Base-by-base conservation (phyloP, 495 filamentous ascomycete genomes). In the Neurospora pannonica region DNA sequence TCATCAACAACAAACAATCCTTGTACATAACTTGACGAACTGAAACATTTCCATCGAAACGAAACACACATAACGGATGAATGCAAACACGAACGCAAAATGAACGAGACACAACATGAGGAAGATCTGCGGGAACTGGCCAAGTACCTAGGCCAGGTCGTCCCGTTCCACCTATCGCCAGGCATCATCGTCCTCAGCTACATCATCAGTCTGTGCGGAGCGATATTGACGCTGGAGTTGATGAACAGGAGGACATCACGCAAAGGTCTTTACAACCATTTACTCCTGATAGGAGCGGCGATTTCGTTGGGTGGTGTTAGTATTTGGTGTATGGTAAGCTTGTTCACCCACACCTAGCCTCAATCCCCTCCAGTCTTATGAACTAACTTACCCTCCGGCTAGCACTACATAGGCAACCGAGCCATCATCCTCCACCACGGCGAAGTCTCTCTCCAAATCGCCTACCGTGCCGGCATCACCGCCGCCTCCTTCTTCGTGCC, bases 381-480 rank as follows among this genome's bases (percentile, higher is more conserved):
- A 40, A 54, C 54, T 74, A 38, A 42, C 76, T 77, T n/a, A 78
- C 40, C 40, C 21, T 31, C 37, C 24, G 71, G 28, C 3, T 43
- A 86, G 86, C 94, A 97, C 79, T 97, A 90, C 77, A 91, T 97
- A 75, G 93, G 93, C 37, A 96, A 97, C 76, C 87, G 92, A 24
- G 93, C 94, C 5, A 92, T 94, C 42, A 82, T 89, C 19, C 87
- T 97, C 28, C 89, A 85, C 38, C 71, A 90, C 71, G 91, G 91
- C 48, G 82, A 88, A 71, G 72, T 83, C 24, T 79, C 87, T 5
- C 83, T 93, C 9, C 93, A 94, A 74, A 90, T 95, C 72, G 80
- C 88, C 11, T 97, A 97, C 84, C 93, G 87, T 70, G 82, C 88
- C 34, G 86, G 87, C 38, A 93, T 90, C 80, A 96, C 93, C 0